A percentile compares a stretch with the other conserved stretches of the same genome.
Conservation (phyloP, 352 stramenopile species). For the Phytopythium boreale region DNA sequence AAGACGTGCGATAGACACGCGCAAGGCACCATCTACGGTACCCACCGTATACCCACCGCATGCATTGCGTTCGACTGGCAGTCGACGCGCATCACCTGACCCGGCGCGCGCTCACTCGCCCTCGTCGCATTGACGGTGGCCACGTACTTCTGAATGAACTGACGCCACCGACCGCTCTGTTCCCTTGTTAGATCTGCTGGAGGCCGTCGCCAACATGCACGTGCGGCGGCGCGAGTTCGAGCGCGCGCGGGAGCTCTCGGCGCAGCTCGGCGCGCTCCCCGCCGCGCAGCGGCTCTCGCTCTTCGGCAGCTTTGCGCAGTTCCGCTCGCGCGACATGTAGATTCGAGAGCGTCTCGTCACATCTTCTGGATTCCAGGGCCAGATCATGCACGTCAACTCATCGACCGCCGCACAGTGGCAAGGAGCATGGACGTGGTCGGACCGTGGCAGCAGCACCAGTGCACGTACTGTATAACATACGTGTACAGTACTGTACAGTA, state of each 20-base stretch:
- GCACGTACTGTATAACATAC: no score
- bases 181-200: conserved; percentile 28
- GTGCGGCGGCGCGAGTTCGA: conserved; percentile 33
- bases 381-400: no score
- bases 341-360: neutral
- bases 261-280: conserved; percentile 28
- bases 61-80: neutral
- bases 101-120: neutral
- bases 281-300: conserved; percentile 26
- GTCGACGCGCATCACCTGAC: neutral
- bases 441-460: no score
- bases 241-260: conserved; percentile 23
- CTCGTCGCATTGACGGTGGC: neutral
- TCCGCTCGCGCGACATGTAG: conserved; percentile 15
- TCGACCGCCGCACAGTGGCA: no score
- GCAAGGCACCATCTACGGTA: neutral
- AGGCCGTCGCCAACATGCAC: conserved; percentile 46
- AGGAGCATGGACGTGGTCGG: no score
- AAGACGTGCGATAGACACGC: neutral
- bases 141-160: neutral
- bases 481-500: no score
- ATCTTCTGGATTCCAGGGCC: neutral
- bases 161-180: neutral
- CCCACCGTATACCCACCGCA: neutral
- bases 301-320: conserved; percentile 25